These are phyloP conservation scores for Rhytidiadelphus loreus DNA, from an alignment of 225 moss, liverwort and hornwort species.

Conservation along the genomic window DNA sequence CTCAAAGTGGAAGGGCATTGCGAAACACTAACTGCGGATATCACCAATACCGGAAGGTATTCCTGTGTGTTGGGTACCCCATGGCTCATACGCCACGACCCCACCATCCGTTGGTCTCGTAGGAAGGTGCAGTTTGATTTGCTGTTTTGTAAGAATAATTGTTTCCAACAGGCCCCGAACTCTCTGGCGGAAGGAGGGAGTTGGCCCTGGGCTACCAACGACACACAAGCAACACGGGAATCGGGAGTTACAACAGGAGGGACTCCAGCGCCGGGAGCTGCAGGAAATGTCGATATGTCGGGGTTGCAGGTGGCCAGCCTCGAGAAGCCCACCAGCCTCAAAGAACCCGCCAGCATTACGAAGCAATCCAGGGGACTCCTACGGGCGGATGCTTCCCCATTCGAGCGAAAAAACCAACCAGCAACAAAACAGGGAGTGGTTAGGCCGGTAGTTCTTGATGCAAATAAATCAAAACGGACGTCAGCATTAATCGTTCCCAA, in stretches of 20 bases:
- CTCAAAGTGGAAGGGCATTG: not conserved
- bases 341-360: no score
- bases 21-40: not conserved
- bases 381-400: not conserved
- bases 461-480: not conserved
- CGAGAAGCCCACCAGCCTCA: no score
- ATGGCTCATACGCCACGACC: not conserved
- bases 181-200: no score
- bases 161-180: no score
- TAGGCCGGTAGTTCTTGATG: no score
- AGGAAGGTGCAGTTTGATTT: not conserved
- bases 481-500: not conserved
- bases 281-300: no score
- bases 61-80: not conserved
- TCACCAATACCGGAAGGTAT: not conserved
- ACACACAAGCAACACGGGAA: no score
- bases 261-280: no score
- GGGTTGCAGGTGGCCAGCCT: no score
- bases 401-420: not conserved
- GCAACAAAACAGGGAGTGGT: no score
- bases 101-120: not conserved
- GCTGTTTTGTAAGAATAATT: not conserved
- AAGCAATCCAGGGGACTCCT: not conserved
- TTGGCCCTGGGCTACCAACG: no score
- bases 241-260: no score